phyloP scores from a whole-genome alignment of 1,284 basidiomycete genomes.

The Mycosarcoma maydis region DNA sequence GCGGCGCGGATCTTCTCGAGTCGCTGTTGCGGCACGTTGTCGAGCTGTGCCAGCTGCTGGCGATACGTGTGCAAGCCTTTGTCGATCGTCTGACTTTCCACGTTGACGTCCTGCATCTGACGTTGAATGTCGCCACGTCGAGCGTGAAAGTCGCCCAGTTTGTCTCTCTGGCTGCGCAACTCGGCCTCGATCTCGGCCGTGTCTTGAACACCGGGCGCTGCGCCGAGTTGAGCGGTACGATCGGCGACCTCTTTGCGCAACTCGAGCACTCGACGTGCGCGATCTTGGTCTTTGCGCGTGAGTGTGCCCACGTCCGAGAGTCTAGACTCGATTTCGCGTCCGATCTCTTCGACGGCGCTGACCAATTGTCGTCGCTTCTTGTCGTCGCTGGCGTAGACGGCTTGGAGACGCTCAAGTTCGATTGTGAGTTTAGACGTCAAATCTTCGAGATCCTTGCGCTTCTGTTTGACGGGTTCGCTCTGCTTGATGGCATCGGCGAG shows the following conservation, averaged over 20 bases:
- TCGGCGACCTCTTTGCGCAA: constrained; percentile 41
- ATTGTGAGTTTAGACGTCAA: constrained; percentile 32
- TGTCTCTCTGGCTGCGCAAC: constrained; percentile 26
- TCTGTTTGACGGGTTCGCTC: constrained; percentile 19
- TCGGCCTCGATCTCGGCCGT: constrained; percentile 41
- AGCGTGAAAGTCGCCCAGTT: constrained; percentile 32
- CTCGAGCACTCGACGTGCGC: constrained; percentile 32
- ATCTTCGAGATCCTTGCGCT: constrained; percentile 38
- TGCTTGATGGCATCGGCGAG: constrained; percentile 28
- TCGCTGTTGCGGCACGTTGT: constrained; percentile 53
- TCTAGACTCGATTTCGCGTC: constrained; percentile 34
- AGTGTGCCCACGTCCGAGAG: constrained; percentile 37
- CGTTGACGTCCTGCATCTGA: constrained; percentile 32
- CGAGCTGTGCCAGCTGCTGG: constrained; percentile 43
- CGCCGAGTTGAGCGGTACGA: constrained; percentile 26
- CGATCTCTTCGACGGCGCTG: constrained; percentile 30
- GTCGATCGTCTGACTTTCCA: constrained; percentile 33
- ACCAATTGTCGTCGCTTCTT: constrained; percentile 25
- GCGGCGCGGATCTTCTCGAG: constrained; percentile 66
- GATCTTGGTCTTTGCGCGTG: constrained; percentile 36
- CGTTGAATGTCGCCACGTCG: constrained; percentile 26
- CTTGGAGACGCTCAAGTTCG: constrained; percentile 31
- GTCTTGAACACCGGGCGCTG: constrained; percentile 32
- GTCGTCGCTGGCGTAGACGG: constrained; percentile 23
- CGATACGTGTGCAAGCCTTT: constrained; percentile 16